Conservation (phyloP, 148 eudicot genomes). For the Chenopodium berlandieri region DNA sequence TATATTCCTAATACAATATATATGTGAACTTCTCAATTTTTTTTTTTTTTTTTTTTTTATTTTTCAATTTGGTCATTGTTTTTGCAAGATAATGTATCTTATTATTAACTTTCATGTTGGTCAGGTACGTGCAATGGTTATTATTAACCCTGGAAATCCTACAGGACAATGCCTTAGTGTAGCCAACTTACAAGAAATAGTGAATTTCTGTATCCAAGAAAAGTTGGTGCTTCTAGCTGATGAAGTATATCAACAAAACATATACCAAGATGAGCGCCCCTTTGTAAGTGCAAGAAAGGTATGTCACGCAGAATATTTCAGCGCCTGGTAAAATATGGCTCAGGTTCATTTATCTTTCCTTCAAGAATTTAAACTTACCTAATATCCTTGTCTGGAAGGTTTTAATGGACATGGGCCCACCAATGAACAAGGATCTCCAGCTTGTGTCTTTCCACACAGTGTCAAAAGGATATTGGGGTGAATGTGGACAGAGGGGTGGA, state of each 20-base stretch:
- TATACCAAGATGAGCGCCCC: slow-evolving; percentile 98
- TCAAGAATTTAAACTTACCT: slow-evolving; percentile 6
- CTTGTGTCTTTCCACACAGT: slow-evolving; percentile 97
- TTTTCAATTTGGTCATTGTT: neutral
- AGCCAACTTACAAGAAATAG: slow-evolving; percentile 71
- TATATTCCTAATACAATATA: neutral
- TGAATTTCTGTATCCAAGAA: slow-evolving; percentile 71
- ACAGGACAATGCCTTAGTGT: slow-evolving; percentile 97
- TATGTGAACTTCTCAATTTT: neutral
- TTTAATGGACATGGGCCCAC: slow-evolving; percentile 83
- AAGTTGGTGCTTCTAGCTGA: slow-evolving; percentile 84
- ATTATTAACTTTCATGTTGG: slow-evolving; percentile 16
- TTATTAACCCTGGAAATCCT: slow-evolving; percentile 99
- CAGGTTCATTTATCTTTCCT: neutral
- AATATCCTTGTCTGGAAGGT: slow-evolving; percentile 43
- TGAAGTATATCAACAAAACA: slow-evolving; percentile 96
- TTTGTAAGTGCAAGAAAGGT: slow-evolving; percentile 94
- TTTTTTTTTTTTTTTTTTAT: too few relatives aligned
- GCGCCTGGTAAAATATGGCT: neutral
- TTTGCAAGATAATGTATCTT: neutral
- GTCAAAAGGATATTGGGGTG: slow-evolving; percentile 95
- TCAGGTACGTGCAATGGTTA: slow-evolving; percentile 98
- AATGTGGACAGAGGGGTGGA: slow-evolving; percentile 98
- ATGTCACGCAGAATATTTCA: neutral
- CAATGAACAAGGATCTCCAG: slow-evolving; percentile 78